These are phyloP conservation scores for Syzygium malaccense DNA, from an alignment of 441 rosid species.

Conservation along the genomic window DNA sequence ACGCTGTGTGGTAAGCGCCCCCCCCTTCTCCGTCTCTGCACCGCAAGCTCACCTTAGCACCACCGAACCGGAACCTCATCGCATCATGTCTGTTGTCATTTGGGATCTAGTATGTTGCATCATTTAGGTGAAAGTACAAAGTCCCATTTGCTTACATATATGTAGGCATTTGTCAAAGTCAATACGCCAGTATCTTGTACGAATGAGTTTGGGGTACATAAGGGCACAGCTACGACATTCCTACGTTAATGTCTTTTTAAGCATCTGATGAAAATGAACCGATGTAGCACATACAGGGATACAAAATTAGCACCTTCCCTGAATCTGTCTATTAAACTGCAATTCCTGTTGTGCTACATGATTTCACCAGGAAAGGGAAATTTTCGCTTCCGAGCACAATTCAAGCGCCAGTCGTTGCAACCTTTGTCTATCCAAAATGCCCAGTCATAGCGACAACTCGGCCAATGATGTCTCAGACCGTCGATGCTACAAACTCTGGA, in stretches of 20 bases:
- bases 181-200: neutral
- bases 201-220: neutral
- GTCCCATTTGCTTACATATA: too few species aligned
- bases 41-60: conserved; percentile 43
- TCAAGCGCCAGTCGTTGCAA: rapidly evolving
- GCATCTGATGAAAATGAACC: neutral
- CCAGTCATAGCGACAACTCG: neutral
- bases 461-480: neutral
- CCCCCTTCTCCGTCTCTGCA: conserved; percentile 39
- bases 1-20: conserved; percentile 14
- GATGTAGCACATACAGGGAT: too few species aligned
- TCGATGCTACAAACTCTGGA: rapidly evolving
- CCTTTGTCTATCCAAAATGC: neutral
- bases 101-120: too few species aligned
- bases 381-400: neutral
- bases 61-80: neutral
- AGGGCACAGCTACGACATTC: neutral
- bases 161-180: neutral
- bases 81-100: too few species aligned
- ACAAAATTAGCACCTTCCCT: neutral
- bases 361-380: neutral
- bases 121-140: too few species aligned
- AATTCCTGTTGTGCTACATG: neutral
- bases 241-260: neutral
- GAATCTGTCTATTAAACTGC: neutral